Evolutionary conservation across 2,329 filamentous ascomycete genomes (phyloP), one percentile per base, ranked within the genome.

Genomic region (Fusarium humuli): DNA sequence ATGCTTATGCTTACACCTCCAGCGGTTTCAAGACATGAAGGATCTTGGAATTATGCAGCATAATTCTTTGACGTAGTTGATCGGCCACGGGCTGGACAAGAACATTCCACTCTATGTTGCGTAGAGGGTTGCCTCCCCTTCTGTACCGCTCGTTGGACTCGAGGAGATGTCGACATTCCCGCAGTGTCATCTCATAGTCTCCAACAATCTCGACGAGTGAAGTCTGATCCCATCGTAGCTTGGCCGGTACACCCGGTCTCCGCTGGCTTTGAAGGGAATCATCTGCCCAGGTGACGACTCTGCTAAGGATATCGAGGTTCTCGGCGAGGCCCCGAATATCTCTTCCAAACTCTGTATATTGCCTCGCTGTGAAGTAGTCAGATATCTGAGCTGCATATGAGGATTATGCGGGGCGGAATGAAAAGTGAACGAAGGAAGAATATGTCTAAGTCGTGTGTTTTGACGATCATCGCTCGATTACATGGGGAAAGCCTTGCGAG

Each of bases 21-120:
- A 81, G 79, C 1, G 79, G 79, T 50, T 78, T 78, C 37, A 81
- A 48, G 2, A 80, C 63, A 32, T 77, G 78, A 16, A 76, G 58
- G 10, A 81, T 70, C 57, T 79, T 79, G 22, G 76, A 75, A 59
- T 78, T 79, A 56, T 81, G 79, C 18, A 80, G 62, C n/a, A 68
- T 62, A 22, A 81, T 78, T 9, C 75, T 72, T 32, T 72, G 64
- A 8, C 79, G 77, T 10, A 81, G 67, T 25, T 73, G 71, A 22
- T 81, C 78, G 25, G 75, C 79, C 16, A 48, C 65, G 2, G 78
- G 78, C 49, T 79, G 77, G 8, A 80, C 77, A 16, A 80, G 69
- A 1, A 77, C 67, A 62, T 81, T 81, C 78, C 78, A 81, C 58
- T 79, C 77, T 23, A 81, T 69, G 62, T 78, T 81, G 23, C 72